phyloP scores from a whole-genome alignment of 306 rosid genomes.

The Vachellia pachyceras region DNA sequence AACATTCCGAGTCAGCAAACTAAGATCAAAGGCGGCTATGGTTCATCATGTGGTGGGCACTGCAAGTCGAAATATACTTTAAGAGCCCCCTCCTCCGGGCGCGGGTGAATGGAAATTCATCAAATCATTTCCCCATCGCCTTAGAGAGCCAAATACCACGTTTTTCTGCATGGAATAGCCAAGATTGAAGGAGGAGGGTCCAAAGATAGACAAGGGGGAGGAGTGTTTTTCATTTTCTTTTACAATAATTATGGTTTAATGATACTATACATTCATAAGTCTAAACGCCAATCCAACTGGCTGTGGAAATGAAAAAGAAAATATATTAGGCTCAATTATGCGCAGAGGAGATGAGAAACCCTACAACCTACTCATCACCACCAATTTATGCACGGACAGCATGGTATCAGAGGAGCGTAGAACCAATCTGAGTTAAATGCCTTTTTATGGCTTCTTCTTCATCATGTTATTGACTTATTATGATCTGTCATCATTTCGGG shows the following conservation, averaged over 20 bases:
- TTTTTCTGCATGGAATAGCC: background rate
- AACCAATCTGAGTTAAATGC: background rate
- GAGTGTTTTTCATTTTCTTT: background rate
- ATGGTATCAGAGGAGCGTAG: background rate
- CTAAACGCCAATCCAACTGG: background rate
- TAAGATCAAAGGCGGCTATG: background rate
- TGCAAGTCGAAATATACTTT: background rate
- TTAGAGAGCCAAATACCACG: background rate
- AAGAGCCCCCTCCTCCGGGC: too few species aligned
- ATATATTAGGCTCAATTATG: background rate
- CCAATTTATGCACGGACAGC: background rate
- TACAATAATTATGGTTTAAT: background rate
- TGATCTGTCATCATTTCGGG: background rate
- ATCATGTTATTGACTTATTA: background rate
- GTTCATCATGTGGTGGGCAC: background rate
- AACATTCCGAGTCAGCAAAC: background rate
- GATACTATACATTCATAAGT: background rate
- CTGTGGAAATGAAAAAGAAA: background rate
- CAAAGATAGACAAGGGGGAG: background rate
- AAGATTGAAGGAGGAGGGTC: background rate
- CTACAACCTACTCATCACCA: background rate
- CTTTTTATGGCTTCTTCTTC: background rate
- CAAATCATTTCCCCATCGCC: background rate
- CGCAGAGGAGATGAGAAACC: background rate
- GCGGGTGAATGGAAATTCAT: too few species aligned